Evolutionary conservation across 2,329 filamentous ascomycete species (phyloP), one percentile per base, ranked within the genome.

Genomic region (Fusarium virguliforme): DNA sequence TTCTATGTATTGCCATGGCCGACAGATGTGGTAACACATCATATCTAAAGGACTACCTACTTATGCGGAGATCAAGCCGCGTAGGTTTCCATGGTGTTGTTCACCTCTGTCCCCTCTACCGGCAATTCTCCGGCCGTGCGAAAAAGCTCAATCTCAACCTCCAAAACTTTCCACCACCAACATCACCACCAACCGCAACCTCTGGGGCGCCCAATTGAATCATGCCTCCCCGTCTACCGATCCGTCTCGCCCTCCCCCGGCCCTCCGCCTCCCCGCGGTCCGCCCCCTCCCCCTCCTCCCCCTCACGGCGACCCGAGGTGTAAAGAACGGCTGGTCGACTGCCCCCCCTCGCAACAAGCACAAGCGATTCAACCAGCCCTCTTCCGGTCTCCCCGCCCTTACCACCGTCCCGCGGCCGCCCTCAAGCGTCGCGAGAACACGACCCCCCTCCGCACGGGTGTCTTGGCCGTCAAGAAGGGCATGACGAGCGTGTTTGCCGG

Each of bases 401-500:
- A 87, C 87, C 9, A 84, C 86, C 8, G 89, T 0, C 88, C 88
- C 2, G 88, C 87, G 2, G 89, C 89, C 9, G 89, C 89, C 7
- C 85, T 91, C 65, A 82, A 83, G 81, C 87, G 89, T 53, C 87
- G 85, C 74, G 87, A 85, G 72, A 84, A 83, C 71, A 89, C 88
- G 15, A 88, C 89, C 13, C 89, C 89, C 1, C 76, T 90, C 43
- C 92, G 96, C 30, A 91, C 94, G 3, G 96, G 96, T 32, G 91
- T 94, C 8, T 87, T 99, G 51, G 94, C 92, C 12, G 87, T 91
- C 79, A 99, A 99, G 84, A 95, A 95, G 84, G 96, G 96, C 81
- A 98, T 99, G 93, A 97, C 94, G 46, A 95, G 92, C 66, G 83
- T 98, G 72, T 98, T 92, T 86, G 91, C 94, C 78, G 89, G 90